A percentile compares a stretch with the other conserved stretches of the same genome.
These are phyloP conservation scores for Scedosporium aurantiacum DNA, from an alignment of 2,329 filamentous ascomycete genomes.

Conservation along the genomic window DNA sequence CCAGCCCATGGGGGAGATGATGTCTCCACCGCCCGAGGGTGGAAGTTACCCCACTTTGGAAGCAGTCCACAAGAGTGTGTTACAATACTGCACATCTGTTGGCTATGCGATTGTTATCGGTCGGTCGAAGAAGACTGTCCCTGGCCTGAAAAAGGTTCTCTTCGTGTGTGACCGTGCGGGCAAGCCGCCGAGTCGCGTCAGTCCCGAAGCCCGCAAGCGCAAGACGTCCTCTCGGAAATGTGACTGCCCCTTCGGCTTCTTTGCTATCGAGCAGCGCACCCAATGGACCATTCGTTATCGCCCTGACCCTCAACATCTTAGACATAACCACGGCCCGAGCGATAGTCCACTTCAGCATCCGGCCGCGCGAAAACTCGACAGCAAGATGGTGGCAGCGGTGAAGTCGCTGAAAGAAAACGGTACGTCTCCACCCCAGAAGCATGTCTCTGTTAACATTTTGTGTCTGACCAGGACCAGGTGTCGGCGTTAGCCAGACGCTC, in stretches of 20 bases:
- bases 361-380: slow-evolving; percentile 54
- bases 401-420: slow-evolving; percentile 56
- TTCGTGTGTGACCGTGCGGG: slow-evolving; percentile 57
- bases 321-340: slow-evolving; percentile 55
- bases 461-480: slow-evolving; percentile 35
- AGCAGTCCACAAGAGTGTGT: slow-evolving; percentile 51
- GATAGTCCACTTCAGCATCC: slow-evolving; percentile 57
- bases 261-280: slow-evolving; percentile 55
- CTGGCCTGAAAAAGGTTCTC: slow-evolving; percentile 55
- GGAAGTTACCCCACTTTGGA: slow-evolving; percentile 54
- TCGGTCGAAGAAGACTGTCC: slow-evolving; percentile 56
- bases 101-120: slow-evolving; percentile 60
- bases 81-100: slow-evolving; percentile 55
- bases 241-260: slow-evolving; percentile 59
- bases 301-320: slow-evolving; percentile 44
- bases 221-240: slow-evolving; percentile 60
- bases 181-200: slow-evolving; percentile 50
- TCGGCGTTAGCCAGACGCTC: slow-evolving; percentile 54
- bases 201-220: slow-evolving; percentile 51
- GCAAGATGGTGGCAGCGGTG: slow-evolving; percentile 56
- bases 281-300: slow-evolving; percentile 58
- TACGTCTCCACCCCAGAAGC: slow-evolving; percentile 24
- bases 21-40: slow-evolving; percentile 53
- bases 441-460: slow-evolving; percentile 7
- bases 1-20: slow-evolving; percentile 45